Percentiles rank a stretch among this genome's conserved stretches.
Conservation (phyloP, 2,329 filamentous ascomycete genomes). For the Coniochaeta pulveracea region DNA sequence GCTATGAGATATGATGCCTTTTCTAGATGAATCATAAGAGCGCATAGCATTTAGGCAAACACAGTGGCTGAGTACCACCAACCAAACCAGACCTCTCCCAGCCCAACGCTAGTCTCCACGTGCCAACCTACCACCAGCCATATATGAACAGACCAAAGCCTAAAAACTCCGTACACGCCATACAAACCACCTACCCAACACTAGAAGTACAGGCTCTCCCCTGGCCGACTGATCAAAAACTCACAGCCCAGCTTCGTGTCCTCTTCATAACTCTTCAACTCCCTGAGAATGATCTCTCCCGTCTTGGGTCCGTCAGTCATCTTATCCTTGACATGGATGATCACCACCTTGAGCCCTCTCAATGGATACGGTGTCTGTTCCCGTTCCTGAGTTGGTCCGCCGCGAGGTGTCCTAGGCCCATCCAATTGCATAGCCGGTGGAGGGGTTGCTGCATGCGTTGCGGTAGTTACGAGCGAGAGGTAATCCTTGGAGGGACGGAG, state of each 20-base stretch:
- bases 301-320: slow-evolving; percentile 58
- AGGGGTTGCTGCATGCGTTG: slow-evolving; percentile 29
- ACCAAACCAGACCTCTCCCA: too few relatives aligned
- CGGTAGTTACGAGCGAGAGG: not conserved
- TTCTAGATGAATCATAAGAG: too few relatives aligned
- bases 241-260: slow-evolving; percentile 62
- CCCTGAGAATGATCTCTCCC: slow-evolving; percentile 55
- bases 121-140: too few relatives aligned
- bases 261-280: slow-evolving; percentile 57
- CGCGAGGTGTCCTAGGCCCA: too few relatives aligned
- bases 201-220: slow-evolving; percentile 45
- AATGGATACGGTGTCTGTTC: slow-evolving; percentile 37
- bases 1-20: too few relatives aligned
- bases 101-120: too few relatives aligned
- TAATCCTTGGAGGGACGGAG: slow-evolving; percentile 10
- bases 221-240: slow-evolving; percentile 60
- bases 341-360: slow-evolving; percentile 64
- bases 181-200: too few relatives aligned
- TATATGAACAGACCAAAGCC: too few relatives aligned
- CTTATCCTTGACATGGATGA: slow-evolving; percentile 91
- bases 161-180: too few relatives aligned
- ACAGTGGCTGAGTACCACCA: too few relatives aligned
- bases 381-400: too few relatives aligned
- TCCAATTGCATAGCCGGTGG: slow-evolving; percentile 33
- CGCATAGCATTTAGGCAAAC: too few relatives aligned